Evolutionary conservation across 768 basidiomycete species (phyloP).

Genomic region (Naganishia vishniacii): DNA sequence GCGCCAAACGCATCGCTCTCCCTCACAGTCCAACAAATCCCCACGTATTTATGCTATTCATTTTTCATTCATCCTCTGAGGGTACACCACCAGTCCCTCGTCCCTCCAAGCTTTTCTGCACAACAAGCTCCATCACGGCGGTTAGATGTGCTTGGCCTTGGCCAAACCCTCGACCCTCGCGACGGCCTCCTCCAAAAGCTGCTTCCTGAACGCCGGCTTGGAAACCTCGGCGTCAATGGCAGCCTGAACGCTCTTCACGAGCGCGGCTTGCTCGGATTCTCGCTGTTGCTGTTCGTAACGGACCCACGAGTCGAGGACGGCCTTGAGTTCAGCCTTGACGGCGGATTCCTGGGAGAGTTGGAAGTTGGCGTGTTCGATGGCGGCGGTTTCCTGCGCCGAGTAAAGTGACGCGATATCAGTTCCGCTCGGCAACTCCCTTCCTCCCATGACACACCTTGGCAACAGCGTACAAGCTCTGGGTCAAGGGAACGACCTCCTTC

Average conservation of each 20-base stretch:
- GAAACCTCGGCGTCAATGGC: slow-evolving; percentile 44
- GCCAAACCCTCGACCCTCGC: slow-evolving; percentile 88
- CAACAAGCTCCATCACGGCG: neutral
- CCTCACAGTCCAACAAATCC: neutral
- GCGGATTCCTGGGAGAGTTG: slow-evolving; percentile 82
- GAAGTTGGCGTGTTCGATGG: slow-evolving; percentile 82
- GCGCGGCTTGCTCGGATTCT: slow-evolving; percentile 90
- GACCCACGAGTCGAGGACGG: slow-evolving; percentile 95
- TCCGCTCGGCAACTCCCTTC: neutral
- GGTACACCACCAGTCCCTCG: too few relatives aligned
- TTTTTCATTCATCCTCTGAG: neutral
- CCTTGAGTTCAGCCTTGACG: slow-evolving; percentile 80
- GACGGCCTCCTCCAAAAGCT: slow-evolving; percentile 78
- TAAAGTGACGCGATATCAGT: too few relatives aligned
- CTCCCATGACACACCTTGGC: slow-evolving; percentile 62
- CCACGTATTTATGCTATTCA: slow-evolving; percentile 6
- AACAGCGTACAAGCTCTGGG: slow-evolving; percentile 79
- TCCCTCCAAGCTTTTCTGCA: too few relatives aligned
- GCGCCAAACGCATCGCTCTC: too few relatives aligned
- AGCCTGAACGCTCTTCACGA: slow-evolving; percentile 66
- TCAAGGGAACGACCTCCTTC: slow-evolving; percentile 91
- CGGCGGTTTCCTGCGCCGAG: slow-evolving; percentile 71
- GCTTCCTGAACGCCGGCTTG: slow-evolving; percentile 78
- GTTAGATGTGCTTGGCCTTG: slow-evolving; percentile 82
- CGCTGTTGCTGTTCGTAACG: slow-evolving; percentile 94